Conservation (phyloP, 1,284 basidiomycete genomes). For the Omphalotus olearius region DNA sequence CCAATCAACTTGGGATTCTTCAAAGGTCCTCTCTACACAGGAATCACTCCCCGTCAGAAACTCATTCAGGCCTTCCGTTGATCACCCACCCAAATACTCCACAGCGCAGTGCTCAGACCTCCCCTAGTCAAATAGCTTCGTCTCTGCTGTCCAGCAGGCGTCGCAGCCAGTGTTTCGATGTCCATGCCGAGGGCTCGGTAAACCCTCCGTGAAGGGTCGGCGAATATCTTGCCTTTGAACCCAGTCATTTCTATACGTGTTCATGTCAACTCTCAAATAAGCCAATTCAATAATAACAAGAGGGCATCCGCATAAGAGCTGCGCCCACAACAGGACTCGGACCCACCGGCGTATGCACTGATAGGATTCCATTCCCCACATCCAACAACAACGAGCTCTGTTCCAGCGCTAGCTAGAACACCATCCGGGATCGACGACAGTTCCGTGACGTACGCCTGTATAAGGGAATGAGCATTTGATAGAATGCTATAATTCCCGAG, state of each 20-base stretch:
- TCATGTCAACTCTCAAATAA: neutral
- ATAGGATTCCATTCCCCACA: constrained; percentile 61
- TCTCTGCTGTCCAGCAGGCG: constrained; percentile 41
- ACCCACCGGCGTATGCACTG: constrained; percentile 46
- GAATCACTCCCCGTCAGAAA: too few relatives aligned
- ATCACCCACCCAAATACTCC: constrained; percentile 44
- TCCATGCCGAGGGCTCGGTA: constrained; percentile 51
- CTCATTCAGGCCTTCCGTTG: neutral
- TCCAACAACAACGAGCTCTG: constrained; percentile 52
- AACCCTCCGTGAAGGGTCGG: constrained; percentile 52
- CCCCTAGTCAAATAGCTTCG: constrained; percentile 41
- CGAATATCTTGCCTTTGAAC: constrained; percentile 49
- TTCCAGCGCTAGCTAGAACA: constrained; percentile 36
- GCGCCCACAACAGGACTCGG: constrained; percentile 7
- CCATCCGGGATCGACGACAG: constrained; percentile 42
- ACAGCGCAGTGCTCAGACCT: constrained; percentile 27
- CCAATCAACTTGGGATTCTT: constrained; percentile 44
- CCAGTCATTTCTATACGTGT: constrained; percentile 37
- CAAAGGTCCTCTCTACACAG: constrained; percentile 31
- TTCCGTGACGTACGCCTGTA: constrained; percentile 49
- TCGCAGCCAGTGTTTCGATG: constrained; percentile 35
- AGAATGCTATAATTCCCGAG: constrained; percentile 3
- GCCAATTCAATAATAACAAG: too few relatives aligned
- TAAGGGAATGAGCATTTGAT: neutral
- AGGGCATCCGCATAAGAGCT: neutral